Conservation (phyloP, 1,139 yeast species). For the Scheffersomyces parashehatae region DNA sequence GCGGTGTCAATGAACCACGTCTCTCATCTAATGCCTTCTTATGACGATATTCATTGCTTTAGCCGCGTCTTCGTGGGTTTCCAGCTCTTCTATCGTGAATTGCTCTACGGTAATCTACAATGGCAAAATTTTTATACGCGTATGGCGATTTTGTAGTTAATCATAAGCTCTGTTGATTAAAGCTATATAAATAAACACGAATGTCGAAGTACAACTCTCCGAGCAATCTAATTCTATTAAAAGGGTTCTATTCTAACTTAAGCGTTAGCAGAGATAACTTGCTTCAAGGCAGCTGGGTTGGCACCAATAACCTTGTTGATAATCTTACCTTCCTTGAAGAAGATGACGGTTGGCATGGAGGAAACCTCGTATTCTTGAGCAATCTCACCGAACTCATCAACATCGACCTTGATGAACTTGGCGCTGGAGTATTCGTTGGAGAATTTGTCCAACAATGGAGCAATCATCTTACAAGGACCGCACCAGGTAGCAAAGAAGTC, state of each 20-base stretch:
- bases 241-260: slow-evolving; percentile 20
- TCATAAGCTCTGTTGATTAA: too few species aligned
- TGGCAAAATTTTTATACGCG: too few species aligned
- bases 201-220: too few species aligned
- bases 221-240: too few species aligned
- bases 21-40: too few species aligned
- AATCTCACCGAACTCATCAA: slow-evolving; percentile 72
- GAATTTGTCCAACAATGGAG: slow-evolving; percentile 74
- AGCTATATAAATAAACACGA: too few species aligned
- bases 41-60: too few species aligned
- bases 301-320: slow-evolving; percentile 83
- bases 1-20: too few species aligned
- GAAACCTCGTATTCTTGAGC: slow-evolving; percentile 74
- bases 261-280: slow-evolving; percentile 59
- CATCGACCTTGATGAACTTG: slow-evolving; percentile 81
- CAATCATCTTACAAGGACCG: slow-evolving; percentile 88
- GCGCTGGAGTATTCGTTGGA: slow-evolving; percentile 48
- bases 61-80: too few species aligned
- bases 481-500: slow-evolving; percentile 94
- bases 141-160: too few species aligned
- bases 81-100: too few species aligned
- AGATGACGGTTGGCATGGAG: slow-evolving; percentile 88
- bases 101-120: too few species aligned
- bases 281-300: slow-evolving; percentile 78
- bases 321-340: slow-evolving; percentile 74